Evolutionary conservation across 495 filamentous ascomycete species (phyloP).

Genomic region (Penicillium roqueforti): DNA sequence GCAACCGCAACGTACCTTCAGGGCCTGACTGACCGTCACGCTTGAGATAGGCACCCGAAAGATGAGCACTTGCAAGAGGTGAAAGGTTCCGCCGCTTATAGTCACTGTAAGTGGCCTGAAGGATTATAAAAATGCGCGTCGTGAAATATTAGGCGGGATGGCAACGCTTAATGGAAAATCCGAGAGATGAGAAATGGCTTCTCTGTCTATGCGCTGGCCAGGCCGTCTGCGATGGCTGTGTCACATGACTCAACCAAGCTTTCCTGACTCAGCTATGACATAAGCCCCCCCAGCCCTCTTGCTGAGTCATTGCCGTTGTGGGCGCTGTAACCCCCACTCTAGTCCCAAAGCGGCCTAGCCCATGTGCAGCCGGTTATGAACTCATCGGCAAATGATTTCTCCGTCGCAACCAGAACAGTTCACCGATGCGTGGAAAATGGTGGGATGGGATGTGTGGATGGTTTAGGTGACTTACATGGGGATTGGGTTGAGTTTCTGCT

Average conservation of each 20-base stretch:
- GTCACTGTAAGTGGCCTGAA: neutral
- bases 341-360: slow-evolving; percentile 19
- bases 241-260: slow-evolving; percentile 6
- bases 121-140: no score
- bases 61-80: neutral
- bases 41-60: slow-evolving; percentile 27
- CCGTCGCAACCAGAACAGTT: slow-evolving; percentile 27
- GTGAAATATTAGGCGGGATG: neutral
- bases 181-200: neutral
- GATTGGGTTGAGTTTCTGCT: neutral
- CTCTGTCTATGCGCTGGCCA: neutral
- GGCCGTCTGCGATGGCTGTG: neutral
- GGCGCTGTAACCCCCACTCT: slow-evolving; percentile 23
- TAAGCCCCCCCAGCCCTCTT: neutral
- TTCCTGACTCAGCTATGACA: slow-evolving; percentile 1
- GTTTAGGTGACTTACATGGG: neutral
- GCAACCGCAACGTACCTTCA: slow-evolving; percentile 59
- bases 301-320: neutral
- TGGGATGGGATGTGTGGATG: neutral
- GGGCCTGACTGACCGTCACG: slow-evolving; percentile 41
- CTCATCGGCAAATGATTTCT: slow-evolving; percentile 26
- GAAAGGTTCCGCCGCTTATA: neutral
- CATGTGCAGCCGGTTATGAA: slow-evolving; percentile 13
- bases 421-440: slow-evolving; percentile 26
- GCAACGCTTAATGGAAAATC: neutral